Conservation (phyloP, 2,329 filamentous ascomycete species). For the Cladorrhinum sp. region DNA sequence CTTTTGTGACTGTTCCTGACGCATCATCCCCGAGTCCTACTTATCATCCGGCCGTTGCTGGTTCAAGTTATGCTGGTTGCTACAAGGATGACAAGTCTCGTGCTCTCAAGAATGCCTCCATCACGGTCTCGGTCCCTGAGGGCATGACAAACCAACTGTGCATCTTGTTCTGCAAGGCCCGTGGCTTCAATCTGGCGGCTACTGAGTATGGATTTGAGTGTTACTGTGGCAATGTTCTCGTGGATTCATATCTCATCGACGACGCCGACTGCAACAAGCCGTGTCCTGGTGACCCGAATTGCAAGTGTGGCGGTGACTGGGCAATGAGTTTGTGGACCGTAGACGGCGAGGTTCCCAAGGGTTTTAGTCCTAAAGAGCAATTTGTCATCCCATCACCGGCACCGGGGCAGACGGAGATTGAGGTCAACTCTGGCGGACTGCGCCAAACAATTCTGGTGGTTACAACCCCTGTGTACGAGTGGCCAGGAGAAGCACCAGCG, state of each 20-base stretch:
- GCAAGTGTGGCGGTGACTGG: constrained; percentile 22
- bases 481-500: constrained; percentile 6
- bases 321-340: constrained; percentile 26
- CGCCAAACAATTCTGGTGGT: constrained; percentile 21
- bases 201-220: constrained; percentile 24
- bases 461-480: constrained; percentile 23
- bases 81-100: constrained; percentile 21
- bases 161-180: constrained; percentile 19
- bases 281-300: constrained; percentile 16
- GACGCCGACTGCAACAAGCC: constrained; percentile 23
- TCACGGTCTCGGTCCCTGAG: constrained; percentile 7
- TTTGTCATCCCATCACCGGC: constrained; percentile 20
- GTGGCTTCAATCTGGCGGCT: constrained; percentile 21
- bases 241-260: constrained; percentile 24
- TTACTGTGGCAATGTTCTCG: constrained; percentile 23
- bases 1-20: constrained; percentile 9
- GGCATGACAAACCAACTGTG: constrained; percentile 24
- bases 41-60: constrained; percentile 12
- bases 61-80: constrained; percentile 23
- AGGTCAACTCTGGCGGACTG: constrained; percentile 19
- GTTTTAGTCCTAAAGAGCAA: constrained; percentile 16
- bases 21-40: constrained; percentile 1
- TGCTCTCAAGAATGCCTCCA: constrained; percentile 20
- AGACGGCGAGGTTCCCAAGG: constrained; percentile 19
- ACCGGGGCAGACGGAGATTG: constrained; percentile 21